Evolutionary conservation across 2,329 filamentous ascomycete species (phyloP), one percentile per base, ranked within the genome.

Genomic region (Diatrype stigma): DNA sequence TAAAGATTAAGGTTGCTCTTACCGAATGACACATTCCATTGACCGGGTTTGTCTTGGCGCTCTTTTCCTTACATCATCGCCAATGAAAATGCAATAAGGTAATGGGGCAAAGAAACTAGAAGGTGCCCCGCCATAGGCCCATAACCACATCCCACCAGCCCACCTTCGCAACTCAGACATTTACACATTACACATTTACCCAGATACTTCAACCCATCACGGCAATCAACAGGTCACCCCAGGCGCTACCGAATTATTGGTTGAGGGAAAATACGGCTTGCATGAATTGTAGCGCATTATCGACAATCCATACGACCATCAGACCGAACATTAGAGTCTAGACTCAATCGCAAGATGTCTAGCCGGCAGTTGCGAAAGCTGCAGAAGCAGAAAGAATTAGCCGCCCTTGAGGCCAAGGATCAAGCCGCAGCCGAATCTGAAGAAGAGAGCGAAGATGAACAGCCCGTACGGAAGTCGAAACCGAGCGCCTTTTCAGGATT

Each of bases 381-480:
- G 10, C 64, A 81, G 40, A 77, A 78, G 44, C 77, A 82, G 48
- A 73, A 75, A 34, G 73, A 77, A 51, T 63, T 71, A 2, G 70
- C 74, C 44, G 64, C 70, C 2, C 60, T 75, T 23, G 62, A 66
- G 42, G 59, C 63, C 7, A 63, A 66, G 12, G 70, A 65, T 17
- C 65, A 67, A 10, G 59, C 70, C 11, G 71, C 73, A 28, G 70
- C 71, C 14, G 71, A 60, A 7, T 47, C 51, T 3, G 40, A 44
- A 44, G 40, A 44, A 40, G 58, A 59, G 32, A 66, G 62, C 35
- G 69, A 67, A 1, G 63, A 67, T 32, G 66, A 69, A 7, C 62
- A 61, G 40, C 66, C 67, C 3, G 55, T 65, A 10, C 61, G 59
- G 7, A 76, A 71, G 57, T 68, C 73, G 11, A 73, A 74, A 30